phyloP scores from a whole-genome alignment of 768 basidiomycete species.

The Clathrus columnatus region DNA sequence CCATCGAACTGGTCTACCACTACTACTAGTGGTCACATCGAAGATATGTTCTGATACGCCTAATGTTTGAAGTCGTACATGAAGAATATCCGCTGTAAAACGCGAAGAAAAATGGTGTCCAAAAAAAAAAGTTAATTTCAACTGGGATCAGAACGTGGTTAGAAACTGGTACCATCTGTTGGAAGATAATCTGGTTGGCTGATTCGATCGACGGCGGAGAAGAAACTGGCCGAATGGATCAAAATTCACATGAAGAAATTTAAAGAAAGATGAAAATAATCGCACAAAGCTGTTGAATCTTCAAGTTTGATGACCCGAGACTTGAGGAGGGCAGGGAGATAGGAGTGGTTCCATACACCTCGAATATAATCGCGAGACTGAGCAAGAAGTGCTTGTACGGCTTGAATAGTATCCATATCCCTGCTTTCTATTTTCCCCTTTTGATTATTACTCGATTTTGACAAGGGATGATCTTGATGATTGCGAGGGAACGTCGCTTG shows the following conservation, averaged over 20 bases:
- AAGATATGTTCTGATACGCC: slow-evolving; percentile 74
- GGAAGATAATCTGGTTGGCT: slow-evolving; percentile 63
- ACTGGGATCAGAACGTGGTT: not conserved
- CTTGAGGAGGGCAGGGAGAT: slow-evolving; percentile 47
- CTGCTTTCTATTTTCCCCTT: slow-evolving; percentile 16
- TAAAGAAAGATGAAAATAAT: slow-evolving; percentile 10
- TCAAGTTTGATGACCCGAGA: slow-evolving; percentile 57
- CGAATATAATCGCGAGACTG: slow-evolving; percentile 43
- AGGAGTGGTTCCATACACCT: slow-evolving; percentile 62
- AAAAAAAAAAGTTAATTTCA: not conserved
- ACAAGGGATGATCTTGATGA: slow-evolving; percentile 29
- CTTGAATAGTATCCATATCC: slow-evolving; percentile 34
- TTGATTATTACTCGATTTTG: slow-evolving; percentile 1
- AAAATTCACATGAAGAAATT: slow-evolving; percentile 6
- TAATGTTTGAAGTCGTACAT: slow-evolving; percentile 71
- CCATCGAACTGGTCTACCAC: slow-evolving; percentile 62
- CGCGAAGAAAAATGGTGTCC: not conserved
- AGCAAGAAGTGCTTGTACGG: slow-evolving; percentile 51
- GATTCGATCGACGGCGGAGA: slow-evolving; percentile 57
- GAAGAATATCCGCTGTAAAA: slow-evolving; percentile 62
- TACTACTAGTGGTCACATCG: slow-evolving; percentile 52
- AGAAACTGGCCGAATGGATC: slow-evolving; percentile 40
- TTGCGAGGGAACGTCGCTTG: slow-evolving; percentile 39
- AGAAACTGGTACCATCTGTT: slow-evolving; percentile 41
- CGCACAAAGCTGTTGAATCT: slow-evolving; percentile 71